These are phyloP conservation scores for Seiridium unicorne DNA, from an alignment of 2,329 filamentous ascomycete species.

Conservation along the genomic window DNA sequence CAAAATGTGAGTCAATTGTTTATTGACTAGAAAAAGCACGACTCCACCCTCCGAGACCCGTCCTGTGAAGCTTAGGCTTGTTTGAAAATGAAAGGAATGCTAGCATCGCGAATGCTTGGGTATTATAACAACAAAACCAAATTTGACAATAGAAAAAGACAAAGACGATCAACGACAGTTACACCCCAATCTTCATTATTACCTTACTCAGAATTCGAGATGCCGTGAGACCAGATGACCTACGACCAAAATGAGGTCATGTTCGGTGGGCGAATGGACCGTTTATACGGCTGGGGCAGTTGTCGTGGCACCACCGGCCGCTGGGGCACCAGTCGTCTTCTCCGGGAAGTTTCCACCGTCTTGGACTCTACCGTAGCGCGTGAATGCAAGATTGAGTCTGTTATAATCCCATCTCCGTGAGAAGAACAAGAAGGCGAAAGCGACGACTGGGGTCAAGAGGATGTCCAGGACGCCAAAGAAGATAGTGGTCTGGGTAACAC, in stretches of 20 bases:
- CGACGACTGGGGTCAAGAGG: slow-evolving; percentile 43
- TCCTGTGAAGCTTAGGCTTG: too few species aligned
- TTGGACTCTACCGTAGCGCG: slow-evolving; percentile 52
- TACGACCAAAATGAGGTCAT: too few species aligned
- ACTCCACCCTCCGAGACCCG: too few species aligned
- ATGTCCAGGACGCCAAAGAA: slow-evolving; percentile 55
- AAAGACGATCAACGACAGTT: too few species aligned
- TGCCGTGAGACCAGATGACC: too few species aligned
- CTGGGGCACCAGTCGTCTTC: slow-evolving; percentile 32
- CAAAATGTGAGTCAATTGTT: too few species aligned
- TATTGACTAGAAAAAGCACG: too few species aligned
- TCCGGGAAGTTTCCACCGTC: slow-evolving; percentile 42
- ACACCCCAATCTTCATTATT: too few species aligned
- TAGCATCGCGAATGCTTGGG: neutral
- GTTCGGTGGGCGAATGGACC: too few species aligned
- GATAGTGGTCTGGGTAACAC: slow-evolving; percentile 42
- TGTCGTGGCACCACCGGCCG: neutral
- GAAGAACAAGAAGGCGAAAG: slow-evolving; percentile 40
- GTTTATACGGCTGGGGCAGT: neutral
- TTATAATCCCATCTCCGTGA: slow-evolving; percentile 51
- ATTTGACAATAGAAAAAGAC: neutral
- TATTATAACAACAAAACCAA: neutral
- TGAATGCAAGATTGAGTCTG: slow-evolving; percentile 46
- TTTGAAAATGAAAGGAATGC: neutral
- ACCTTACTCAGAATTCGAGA: too few species aligned